A percentile compares a stretch with the other conserved stretches of the same genome.
Conservation (phyloP, 163 green algal genomes). For the Coccomyxa subellipsoidea region DNA sequence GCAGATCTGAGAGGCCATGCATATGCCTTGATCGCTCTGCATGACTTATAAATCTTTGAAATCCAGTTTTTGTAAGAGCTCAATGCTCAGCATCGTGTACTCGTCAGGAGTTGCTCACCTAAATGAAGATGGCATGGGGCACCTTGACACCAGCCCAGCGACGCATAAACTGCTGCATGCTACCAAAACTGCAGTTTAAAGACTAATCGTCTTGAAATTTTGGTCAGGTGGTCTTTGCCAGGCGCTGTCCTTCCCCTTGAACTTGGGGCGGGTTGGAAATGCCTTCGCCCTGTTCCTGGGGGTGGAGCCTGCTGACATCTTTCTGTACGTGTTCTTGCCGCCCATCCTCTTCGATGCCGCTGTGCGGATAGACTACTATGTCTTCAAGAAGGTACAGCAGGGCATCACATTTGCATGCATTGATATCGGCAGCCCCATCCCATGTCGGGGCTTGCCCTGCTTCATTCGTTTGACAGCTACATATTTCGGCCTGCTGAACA, state of each 20-base stretch:
- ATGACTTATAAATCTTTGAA: too few relatives aligned
- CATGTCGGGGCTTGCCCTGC: neutral
- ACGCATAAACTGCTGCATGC: too few relatives aligned
- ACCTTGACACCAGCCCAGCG: too few relatives aligned
- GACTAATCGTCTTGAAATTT: too few relatives aligned
- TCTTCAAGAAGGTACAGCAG: constrained; percentile 77
- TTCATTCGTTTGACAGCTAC: neutral
- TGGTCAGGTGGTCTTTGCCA: constrained; percentile 16
- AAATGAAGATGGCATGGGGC: too few relatives aligned
- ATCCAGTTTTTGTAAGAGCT: too few relatives aligned
- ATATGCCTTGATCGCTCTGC: too few relatives aligned
- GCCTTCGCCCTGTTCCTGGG: constrained; percentile 32
- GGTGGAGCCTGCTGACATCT: constrained; percentile 67
- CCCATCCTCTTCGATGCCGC: constrained; percentile 83
- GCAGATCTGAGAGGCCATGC: neutral
- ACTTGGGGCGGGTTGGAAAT: constrained; percentile 23
- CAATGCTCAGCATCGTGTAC: too few relatives aligned
- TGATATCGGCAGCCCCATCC: too few relatives aligned
- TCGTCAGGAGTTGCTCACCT: too few relatives aligned
- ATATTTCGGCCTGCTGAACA: neutral
- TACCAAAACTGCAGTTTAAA: too few relatives aligned
- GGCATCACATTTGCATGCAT: neutral
- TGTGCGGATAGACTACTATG: constrained; percentile 83
- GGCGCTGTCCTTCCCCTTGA: constrained; percentile 17
- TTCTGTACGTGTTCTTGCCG: constrained; percentile 90